Evolutionary conservation across 345 rosid genomes (phyloP).

Genomic region (Microthlaspi erraticum): DNA sequence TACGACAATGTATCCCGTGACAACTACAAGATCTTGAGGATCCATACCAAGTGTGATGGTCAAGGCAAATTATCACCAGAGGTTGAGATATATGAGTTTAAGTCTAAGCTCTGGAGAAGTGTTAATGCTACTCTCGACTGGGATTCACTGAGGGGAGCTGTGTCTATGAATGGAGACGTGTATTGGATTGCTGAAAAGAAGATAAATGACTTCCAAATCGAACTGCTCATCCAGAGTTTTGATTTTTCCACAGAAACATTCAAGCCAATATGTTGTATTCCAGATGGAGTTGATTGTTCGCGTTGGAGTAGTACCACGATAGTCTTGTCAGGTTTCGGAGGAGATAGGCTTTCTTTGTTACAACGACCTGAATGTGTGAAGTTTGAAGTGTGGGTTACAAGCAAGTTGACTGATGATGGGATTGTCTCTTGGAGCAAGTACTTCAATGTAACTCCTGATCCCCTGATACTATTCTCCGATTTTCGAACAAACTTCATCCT

Average conservation of each 20-base stretch:
- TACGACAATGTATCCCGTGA: constrained; percentile 1
- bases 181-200: neutral
- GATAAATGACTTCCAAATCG: neutral
- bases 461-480: neutral
- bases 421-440: constrained; percentile 7
- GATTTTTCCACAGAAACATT: neutral
- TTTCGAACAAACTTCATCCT: neutral
- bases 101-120: neutral
- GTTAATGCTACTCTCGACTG: neutral
- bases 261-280: neutral
- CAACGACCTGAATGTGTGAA: neutral
- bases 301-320: too few relatives aligned
- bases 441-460: neutral
- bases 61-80: neutral
- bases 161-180: constrained; percentile 8
- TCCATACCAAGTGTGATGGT: too few relatives aligned
- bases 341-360: constrained; percentile 1
- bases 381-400: constrained; percentile 4
- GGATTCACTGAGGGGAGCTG: accelerated
- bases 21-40: neutral
- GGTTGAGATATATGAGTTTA: neutral
- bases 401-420: neutral
- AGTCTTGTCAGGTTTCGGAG: neutral
- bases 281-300: too few relatives aligned
- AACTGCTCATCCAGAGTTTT: neutral